phyloP scores from a whole-genome alignment of 2,329 filamentous ascomycete genomes.

The Emydomyces testavorans region DNA sequence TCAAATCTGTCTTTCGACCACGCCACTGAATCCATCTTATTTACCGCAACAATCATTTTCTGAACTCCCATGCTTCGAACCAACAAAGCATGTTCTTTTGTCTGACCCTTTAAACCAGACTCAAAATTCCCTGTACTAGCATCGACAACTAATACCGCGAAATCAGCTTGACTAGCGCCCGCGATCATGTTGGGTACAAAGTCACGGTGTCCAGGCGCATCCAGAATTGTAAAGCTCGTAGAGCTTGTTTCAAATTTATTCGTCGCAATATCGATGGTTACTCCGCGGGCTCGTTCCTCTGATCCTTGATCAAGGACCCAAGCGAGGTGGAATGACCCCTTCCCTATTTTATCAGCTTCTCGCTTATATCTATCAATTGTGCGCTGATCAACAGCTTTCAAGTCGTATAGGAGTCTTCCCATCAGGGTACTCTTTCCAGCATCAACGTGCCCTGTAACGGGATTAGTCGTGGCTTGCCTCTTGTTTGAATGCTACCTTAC shows the following conservation, averaged over 20 bases:
- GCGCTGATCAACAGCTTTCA: slow-evolving; percentile 76
- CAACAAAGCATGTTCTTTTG: slow-evolving; percentile 81
- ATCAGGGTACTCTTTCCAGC: slow-evolving; percentile 96
- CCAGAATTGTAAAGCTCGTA: slow-evolving; percentile 83
- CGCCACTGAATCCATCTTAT: slow-evolving; percentile 79
- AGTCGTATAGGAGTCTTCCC: slow-evolving; percentile 82
- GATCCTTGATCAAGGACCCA: slow-evolving; percentile 92
- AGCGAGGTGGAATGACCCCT: slow-evolving; percentile 87
- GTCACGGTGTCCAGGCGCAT: slow-evolving; percentile 87
- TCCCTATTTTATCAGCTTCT: slow-evolving; percentile 84
- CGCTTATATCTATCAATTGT: slow-evolving; percentile 79
- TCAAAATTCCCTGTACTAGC: slow-evolving; percentile 85
- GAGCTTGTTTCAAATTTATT: slow-evolving; percentile 86
- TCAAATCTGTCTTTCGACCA: slow-evolving; percentile 79
- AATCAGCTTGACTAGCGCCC: slow-evolving; percentile 88
- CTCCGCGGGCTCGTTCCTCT: slow-evolving; percentile 78
- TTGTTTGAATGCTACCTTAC: slow-evolving; percentile 36
- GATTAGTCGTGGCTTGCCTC: background rate
- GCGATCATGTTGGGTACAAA: slow-evolving; percentile 99
- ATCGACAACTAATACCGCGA: slow-evolving; percentile 89
- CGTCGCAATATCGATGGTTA: slow-evolving; percentile 93
- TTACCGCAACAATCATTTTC: slow-evolving; percentile 77
- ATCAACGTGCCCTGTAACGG: slow-evolving; percentile 68
- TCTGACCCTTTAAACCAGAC: slow-evolving; percentile 84
- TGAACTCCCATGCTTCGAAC: slow-evolving; percentile 85